A percentile compares a stretch with the other conserved stretches of the same genome.
Conservation (phyloP, 2,329 filamentous ascomycete genomes). For the Cercospora sp. region DNA sequence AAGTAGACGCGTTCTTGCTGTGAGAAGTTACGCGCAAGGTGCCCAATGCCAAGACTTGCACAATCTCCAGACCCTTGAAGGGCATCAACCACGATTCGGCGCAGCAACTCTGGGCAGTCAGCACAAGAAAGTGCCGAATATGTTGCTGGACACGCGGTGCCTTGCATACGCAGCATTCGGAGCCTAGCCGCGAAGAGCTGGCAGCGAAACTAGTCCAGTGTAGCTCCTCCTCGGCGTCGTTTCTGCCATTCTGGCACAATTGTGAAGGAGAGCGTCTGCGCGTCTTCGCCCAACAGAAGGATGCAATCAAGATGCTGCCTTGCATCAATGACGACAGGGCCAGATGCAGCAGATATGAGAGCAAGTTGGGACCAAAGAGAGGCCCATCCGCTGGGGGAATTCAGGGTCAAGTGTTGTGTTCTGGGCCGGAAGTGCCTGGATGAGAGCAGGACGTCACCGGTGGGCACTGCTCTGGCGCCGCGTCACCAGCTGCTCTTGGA, state of each 20-base stretch:
- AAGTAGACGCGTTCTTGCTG: neutral
- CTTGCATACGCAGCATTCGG: neutral
- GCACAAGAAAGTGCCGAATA: neutral
- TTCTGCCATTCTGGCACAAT: neutral
- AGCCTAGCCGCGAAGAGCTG: neutral
- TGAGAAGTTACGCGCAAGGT: neutral
- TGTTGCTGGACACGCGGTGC: neutral
- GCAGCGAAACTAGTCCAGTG: neutral
- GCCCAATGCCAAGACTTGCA: neutral
- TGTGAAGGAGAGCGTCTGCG: too few species aligned
- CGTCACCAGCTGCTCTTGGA: slow-evolving; percentile 6
- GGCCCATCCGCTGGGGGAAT: neutral
- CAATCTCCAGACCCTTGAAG: neutral
- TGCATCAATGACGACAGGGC: neutral
- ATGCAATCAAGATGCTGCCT: neutral
- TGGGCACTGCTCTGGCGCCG: neutral
- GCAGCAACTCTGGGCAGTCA: neutral
- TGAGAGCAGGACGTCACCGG: slow-evolving; percentile 1
- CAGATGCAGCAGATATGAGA: neutral
- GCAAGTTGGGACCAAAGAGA: neutral
- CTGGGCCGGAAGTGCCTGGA: neutral
- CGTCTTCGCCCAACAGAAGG: too few species aligned
- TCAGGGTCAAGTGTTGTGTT: neutral
- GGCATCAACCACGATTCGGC: neutral
- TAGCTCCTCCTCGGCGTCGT: neutral